Evolutionary conservation across 371 early-diverging fungal species (phyloP).

Genomic region (Sporodiniella umbellata): DNA sequence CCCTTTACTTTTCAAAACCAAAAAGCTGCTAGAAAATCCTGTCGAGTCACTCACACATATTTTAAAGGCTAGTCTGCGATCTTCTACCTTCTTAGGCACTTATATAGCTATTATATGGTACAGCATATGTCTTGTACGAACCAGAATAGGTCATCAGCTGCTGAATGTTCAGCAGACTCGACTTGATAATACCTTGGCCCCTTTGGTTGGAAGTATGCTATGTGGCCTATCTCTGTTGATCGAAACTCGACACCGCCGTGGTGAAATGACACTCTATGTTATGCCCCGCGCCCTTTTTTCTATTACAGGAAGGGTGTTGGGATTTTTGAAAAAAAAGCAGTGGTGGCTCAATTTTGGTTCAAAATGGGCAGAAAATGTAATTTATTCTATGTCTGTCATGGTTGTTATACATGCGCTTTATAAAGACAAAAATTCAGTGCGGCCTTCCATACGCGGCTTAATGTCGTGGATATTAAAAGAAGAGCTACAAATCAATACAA

Average conservation of each 20-base stretch:
- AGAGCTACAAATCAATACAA: constrained; percentile 17
- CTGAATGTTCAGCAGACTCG: constrained; percentile 27
- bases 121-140: constrained; percentile 54
- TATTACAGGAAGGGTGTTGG: constrained; percentile 47
- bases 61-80: constrained; percentile 46
- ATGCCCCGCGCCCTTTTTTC: constrained; percentile 56
- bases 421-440: constrained; percentile 42
- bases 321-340: constrained; percentile 31
- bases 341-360: constrained; percentile 34
- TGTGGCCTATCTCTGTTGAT: constrained; percentile 60
- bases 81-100: constrained; percentile 60
- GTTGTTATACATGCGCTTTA: constrained; percentile 40
- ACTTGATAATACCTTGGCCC: constrained; percentile 48
- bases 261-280: constrained; percentile 66
- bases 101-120: constrained; percentile 62
- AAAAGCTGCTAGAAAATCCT: constrained; percentile 34
- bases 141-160: constrained; percentile 46
- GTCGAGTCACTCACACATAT: constrained; percentile 32
- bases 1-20: constrained; percentile 50
- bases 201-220: constrained; percentile 52
- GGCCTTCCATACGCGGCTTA: constrained; percentile 49
- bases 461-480: constrained; percentile 53
- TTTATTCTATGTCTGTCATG: constrained; percentile 40
- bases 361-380: constrained; percentile 29
- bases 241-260: constrained; percentile 56